Base-by-base conservation (phyloP, 306 rosid species). In the Cucurbita maxima region DNA sequence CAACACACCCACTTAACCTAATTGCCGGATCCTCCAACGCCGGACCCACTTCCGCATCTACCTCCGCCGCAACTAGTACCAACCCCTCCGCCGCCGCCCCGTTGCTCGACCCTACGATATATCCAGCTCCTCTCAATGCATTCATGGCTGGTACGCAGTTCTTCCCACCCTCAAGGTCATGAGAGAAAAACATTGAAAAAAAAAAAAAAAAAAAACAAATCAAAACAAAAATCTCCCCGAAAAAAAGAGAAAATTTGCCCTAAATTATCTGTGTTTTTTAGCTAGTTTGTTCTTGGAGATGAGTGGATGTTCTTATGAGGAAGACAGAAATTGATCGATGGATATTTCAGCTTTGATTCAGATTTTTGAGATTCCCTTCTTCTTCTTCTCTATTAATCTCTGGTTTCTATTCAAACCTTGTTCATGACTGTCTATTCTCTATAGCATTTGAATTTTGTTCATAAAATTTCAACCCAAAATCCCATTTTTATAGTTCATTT, bases 131-230 rank as follows among this genome's bases (percentile, higher is more conserved):
- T 7, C 76, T 95, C 37, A 91, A 88, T 72, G 96, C 97, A 59
- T 95, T 91, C 83, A 80, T 91, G 88, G 88, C 99, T 78, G 97
- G 97, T 89, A 89, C 96, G 92, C 97, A 89, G 79, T 87, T 87
- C 87, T 95, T 86, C 89, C 98, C 89, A 75, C 87, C 89, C 73
- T 88, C 97, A 53, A 84, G 92, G 86, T 87, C 96, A 79, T 90
- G 82, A 72, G 18, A 34, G 44, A 43, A 41, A 63, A 63, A 40
- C 9, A 63, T 22, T 9, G 6, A 40, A 71, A n/a, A 43, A 44
- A 4, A 4, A 16, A 18, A 18, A 64, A 0, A 7, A 68, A 14
- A 61, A 30, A 13, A 36, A 3, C 34, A 30, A 30, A 30, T 30
- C 34, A 30, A 30, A 30, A 30, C 34, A 30, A 30, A 30, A 30